Evolutionary conservation across 768 basidiomycete genomes (phyloP).

Genomic region (Leccinum barrowsii): DNA sequence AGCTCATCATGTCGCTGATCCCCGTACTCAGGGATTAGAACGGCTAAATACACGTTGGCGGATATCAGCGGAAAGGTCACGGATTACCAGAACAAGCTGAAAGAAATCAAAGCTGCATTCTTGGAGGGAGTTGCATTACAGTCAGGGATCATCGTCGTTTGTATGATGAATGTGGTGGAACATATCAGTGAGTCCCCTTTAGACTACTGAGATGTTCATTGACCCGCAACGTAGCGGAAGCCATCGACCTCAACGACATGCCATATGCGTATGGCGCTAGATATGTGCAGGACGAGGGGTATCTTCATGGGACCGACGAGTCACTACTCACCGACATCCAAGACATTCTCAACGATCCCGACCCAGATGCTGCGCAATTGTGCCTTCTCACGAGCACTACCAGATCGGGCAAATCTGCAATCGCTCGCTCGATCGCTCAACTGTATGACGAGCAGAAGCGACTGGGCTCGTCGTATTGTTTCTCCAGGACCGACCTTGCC

Average conservation of each 20-base stretch:
- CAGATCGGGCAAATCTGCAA: not conserved
- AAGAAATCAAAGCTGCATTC: not conserved
- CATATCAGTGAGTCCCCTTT: not conserved
- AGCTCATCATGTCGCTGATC: not conserved
- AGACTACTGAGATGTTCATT: too few relatives aligned
- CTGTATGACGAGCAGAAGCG: not conserved
- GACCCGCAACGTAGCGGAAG: not conserved
- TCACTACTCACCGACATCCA: not conserved
- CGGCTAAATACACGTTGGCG: not conserved
- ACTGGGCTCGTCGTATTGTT: not conserved
- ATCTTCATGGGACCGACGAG: not conserved
- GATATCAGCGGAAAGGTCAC: not conserved
- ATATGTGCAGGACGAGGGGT: not conserved
- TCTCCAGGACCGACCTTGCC: not conserved
- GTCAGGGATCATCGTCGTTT: not conserved
- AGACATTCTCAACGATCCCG: not conserved
- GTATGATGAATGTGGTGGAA: not conserved
- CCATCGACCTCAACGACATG: not conserved
- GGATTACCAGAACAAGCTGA: not conserved
- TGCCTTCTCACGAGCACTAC: not conserved
- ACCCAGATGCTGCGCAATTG: not conserved
- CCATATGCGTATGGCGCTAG: not conserved
- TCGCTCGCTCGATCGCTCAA: not conserved
- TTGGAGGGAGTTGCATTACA: not conserved
- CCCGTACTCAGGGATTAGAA: not conserved